Evolutionary conservation across 805 yeast genomes (phyloP), one percentile per base, ranked within the genome.

Genomic region (Metschnikowia baotianmanensis): DNA sequence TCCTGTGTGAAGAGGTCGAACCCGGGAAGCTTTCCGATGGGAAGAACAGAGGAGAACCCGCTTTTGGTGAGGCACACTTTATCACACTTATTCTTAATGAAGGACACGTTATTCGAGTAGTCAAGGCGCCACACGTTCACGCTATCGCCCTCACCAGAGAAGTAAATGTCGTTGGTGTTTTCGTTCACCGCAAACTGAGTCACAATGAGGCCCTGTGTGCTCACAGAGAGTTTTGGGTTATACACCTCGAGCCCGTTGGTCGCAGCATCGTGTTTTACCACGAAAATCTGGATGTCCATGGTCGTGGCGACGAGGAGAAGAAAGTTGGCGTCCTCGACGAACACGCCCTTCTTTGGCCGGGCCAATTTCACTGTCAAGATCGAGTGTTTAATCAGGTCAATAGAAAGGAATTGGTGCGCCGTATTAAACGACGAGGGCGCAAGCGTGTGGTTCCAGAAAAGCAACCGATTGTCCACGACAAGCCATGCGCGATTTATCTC

Each of bases 401-500:
- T 84, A 7, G 88, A 79, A 52, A 82, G 81, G 56, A 80, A 86
- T 44, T 84, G 91, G 20, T 73, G 47, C 12, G 63, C 47, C 34
- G 56, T 59, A 49, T 65, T 66, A 45, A 69, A 67, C 10, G 73
- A 67, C 17, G 77, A 74, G 21, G 76, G 73, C 3, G 72, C 72
- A 10, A 79, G 71, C 42, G 75, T 77, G 56, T 83, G 80, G 59
- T 89, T 83, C 98, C 98, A 93, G 18, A 95, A 71, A 24, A 85
- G 77, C 53, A 91, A 69, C 53, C 84, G 83, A 58, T 83, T 83
- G 56, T 88, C 97, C 23, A 82, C 78, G 3, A 84, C 79, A 23
- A 91, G 74, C 96, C 97, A 93, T 11, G 90, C 80, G 44, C 95
- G 78, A 46, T 79, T 77, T 22, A 93, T 74, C 43, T 84, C 89